Conservation (phyloP, 805 yeast species). For the Pichia pseudocactophila region DNA sequence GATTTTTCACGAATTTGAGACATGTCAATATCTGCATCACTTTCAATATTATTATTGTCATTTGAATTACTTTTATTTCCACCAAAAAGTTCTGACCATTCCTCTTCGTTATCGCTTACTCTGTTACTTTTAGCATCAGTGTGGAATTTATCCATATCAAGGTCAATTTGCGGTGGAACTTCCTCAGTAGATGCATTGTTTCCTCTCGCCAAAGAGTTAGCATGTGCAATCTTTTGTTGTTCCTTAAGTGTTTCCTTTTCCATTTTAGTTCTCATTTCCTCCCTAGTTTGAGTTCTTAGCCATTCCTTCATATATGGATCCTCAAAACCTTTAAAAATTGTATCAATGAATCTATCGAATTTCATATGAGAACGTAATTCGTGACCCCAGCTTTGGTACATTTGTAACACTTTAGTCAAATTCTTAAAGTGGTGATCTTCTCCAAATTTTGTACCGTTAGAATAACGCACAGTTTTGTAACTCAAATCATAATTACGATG, state of each 20-base stretch:
- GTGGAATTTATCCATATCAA: not conserved
- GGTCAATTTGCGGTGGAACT: not conserved
- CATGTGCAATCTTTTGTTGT: not conserved
- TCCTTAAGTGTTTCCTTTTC: not conserved
- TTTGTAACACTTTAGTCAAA: slow-evolving; percentile 38
- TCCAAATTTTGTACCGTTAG: slow-evolving; percentile 14
- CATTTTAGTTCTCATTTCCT: slow-evolving; percentile 26
- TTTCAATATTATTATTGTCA: no score
- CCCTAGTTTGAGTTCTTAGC: slow-evolving; percentile 31
- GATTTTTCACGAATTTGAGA: slow-evolving; percentile 7
- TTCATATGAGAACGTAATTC: slow-evolving; percentile 70
- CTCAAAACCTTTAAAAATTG: slow-evolving; percentile 43
- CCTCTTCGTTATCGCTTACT: slow-evolving; percentile 4
- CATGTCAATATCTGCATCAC: slow-evolving; percentile 2
- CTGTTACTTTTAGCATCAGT: not conserved
- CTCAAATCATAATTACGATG: slow-evolving; percentile 12
- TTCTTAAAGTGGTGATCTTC: slow-evolving; percentile 41
- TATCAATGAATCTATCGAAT: slow-evolving; percentile 56
- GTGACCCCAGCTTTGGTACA: slow-evolving; percentile 73
- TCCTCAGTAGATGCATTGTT: not conserved
- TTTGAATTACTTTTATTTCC: not conserved
- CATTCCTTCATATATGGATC: slow-evolving; percentile 32
- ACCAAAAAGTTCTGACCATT: slow-evolving; percentile 12
- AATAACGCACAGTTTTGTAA: slow-evolving; percentile 5
- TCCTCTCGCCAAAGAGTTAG: not conserved